Percentiles rank a stretch among this genome's conserved stretches.
Evolutionary conservation across 352 stramenopile species (phyloP).

Genomic region (Phytophthora tentaculata): DNA sequence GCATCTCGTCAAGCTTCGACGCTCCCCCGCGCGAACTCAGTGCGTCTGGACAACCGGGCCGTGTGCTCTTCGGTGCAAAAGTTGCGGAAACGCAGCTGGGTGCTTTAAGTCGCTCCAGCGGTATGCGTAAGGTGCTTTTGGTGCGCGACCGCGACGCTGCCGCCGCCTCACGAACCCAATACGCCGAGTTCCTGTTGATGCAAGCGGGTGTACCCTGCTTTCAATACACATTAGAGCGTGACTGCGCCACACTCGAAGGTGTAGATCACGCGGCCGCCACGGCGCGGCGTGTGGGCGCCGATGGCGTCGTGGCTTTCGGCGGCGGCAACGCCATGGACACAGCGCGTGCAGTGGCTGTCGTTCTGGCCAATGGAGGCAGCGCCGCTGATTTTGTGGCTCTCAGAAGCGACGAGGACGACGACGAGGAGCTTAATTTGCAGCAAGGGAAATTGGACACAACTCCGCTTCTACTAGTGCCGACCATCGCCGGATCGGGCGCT

Average conservation of each 20-base stretch:
- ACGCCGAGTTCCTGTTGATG: conserved; percentile 76
- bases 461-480: conserved; percentile 69
- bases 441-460: conserved; percentile 22
- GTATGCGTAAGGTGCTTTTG: conserved; percentile 76
- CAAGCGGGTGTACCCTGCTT: conserved; percentile 74
- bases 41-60: conserved; percentile 43
- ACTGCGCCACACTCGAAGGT: conserved; percentile 65
- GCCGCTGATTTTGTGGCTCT: conserved; percentile 40
- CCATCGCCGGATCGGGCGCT: conserved; percentile 56
- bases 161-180: conserved; percentile 62
- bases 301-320: conserved; percentile 75
- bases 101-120: conserved; percentile 35
- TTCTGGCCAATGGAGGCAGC: conserved; percentile 53
- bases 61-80: conserved; percentile 60
- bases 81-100: conserved; percentile 49
- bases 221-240: conserved; percentile 72
- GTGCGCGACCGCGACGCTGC: conserved; percentile 68
- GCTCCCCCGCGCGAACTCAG: conserved; percentile 45
- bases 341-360: conserved; percentile 57
- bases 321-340: conserved; percentile 71
- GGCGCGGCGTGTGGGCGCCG: conserved; percentile 63
- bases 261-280: conserved; percentile 63
- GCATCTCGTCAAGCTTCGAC: conserved; percentile 52
- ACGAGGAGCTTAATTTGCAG: conserved; percentile 23
- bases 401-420: conserved; percentile 18